Evolutionary conservation across 2,329 filamentous ascomycete genomes (phyloP).

Genomic region (Venturia oleaginea): DNA sequence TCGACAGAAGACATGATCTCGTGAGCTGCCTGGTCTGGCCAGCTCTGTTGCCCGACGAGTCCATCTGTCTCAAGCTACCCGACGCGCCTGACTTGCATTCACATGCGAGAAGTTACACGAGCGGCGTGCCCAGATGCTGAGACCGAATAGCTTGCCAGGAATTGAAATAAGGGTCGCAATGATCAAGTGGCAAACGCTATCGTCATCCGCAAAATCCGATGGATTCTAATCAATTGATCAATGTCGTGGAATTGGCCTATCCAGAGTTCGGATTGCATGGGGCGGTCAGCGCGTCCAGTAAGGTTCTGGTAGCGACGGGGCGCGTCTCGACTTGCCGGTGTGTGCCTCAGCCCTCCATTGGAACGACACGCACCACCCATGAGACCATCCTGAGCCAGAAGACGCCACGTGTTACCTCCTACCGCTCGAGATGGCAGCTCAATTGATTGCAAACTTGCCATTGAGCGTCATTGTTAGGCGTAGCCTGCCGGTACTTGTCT

Average conservation of each 20-base stretch:
- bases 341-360: not conserved
- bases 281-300: not conserved
- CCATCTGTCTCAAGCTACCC: not conserved
- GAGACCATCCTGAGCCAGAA: not conserved
- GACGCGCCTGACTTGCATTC: not conserved
- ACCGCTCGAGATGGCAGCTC: not conserved
- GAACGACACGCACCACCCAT: not conserved
- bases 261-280: not conserved
- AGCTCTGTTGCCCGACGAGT: not conserved
- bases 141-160: not conserved
- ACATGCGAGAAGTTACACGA: not conserved
- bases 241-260: conserved; percentile 4
- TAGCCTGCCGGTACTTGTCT: not conserved
- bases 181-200: not conserved
- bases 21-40: not conserved
- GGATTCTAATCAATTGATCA: not conserved
- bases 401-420: conserved; percentile 5
- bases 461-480: not conserved
- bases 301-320: not conserved
- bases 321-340: not conserved
- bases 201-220: not conserved
- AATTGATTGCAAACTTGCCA: not conserved
- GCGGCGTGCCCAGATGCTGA: not conserved
- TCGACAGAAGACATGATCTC: not conserved
- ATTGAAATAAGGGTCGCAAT: not conserved